Conservation (phyloP, 2,329 filamentous ascomycete genomes). For the Xylariaceae sp. region DNA sequence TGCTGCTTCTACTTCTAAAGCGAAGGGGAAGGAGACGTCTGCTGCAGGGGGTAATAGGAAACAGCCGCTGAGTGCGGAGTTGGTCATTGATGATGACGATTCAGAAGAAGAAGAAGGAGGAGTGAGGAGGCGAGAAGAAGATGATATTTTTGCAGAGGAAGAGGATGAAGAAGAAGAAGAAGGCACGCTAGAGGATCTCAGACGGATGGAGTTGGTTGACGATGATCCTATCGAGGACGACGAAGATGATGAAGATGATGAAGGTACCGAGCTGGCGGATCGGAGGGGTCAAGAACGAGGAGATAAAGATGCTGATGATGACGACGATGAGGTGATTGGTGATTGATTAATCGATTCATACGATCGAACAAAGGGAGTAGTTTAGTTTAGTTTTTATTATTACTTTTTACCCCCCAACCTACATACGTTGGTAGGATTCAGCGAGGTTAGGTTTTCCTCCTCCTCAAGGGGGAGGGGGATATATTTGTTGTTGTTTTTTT, state of each 20-base stretch:
- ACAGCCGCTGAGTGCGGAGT: constrained; percentile 39
- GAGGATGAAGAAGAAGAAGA: constrained; percentile 52
- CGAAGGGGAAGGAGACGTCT: constrained; percentile 39
- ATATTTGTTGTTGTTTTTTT: too few relatives aligned
- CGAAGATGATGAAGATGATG: constrained; percentile 34
- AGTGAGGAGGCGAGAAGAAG: background rate
- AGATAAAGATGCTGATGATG: constrained; percentile 22
- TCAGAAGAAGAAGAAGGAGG: constrained; percentile 28
- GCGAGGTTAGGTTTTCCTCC: too few relatives aligned
- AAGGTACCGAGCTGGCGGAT: constrained; percentile 5
- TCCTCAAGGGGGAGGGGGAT: too few relatives aligned
- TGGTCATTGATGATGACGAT: constrained; percentile 39
- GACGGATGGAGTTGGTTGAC: constrained; percentile 49
- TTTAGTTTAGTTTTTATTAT: background rate
- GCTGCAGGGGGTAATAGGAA: constrained; percentile 38
- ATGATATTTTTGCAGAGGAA: constrained; percentile 31
- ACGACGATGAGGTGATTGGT: constrained; percentile 36
- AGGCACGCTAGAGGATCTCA: constrained; percentile 53
- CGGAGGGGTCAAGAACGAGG: too few relatives aligned
- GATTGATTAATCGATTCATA: constrained; percentile 23
- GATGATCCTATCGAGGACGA: constrained; percentile 42
- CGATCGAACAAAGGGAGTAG: background rate
- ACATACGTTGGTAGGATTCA: too few relatives aligned
- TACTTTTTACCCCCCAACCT: too few relatives aligned
- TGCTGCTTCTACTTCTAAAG: constrained; percentile 4